These are phyloP conservation scores for Pleomassaria siparia DNA, from an alignment of 2,329 filamentous ascomycete genomes.

Conservation along the genomic window DNA sequence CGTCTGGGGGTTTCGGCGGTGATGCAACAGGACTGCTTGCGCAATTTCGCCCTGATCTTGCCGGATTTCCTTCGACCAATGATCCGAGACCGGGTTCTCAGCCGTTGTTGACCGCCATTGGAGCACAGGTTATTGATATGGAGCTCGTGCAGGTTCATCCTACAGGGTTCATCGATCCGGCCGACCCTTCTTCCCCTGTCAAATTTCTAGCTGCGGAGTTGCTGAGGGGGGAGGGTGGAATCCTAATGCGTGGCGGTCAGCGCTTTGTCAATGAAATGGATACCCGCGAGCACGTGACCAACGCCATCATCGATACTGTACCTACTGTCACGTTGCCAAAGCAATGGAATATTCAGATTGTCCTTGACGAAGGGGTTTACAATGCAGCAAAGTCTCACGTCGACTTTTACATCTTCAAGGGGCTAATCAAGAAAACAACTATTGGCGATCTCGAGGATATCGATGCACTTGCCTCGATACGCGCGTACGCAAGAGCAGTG, in stretches of 20 bases:
- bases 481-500: slow-evolving; percentile 53
- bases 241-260: slow-evolving; percentile 54
- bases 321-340: slow-evolving; percentile 31
- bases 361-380: slow-evolving; percentile 62
- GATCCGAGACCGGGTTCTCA: slow-evolving; percentile 60
- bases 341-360: slow-evolving; percentile 61
- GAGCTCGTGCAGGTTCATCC: slow-evolving; percentile 64
- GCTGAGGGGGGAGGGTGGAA: slow-evolving; percentile 63
- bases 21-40: slow-evolving; percentile 60
- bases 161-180: slow-evolving; percentile 63
- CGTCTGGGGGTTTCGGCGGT: slow-evolving; percentile 64
- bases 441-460: slow-evolving; percentile 49
- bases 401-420: slow-evolving; percentile 66
- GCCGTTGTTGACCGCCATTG: slow-evolving; percentile 42
- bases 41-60: slow-evolving; percentile 60
- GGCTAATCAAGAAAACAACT: slow-evolving; percentile 59
- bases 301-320: slow-evolving; percentile 50
- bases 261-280: slow-evolving; percentile 65
- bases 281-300: slow-evolving; percentile 60
- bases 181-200: slow-evolving; percentile 47
- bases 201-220: slow-evolving; percentile 68
- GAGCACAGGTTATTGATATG: slow-evolving; percentile 50
- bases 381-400: slow-evolving; percentile 57
- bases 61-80: slow-evolving; percentile 64
- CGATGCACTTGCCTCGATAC: slow-evolving; percentile 46